A percentile compares a stretch with the other conserved stretches of the same genome.
These are phyloP conservation scores for Corymbia citriodora DNA, from an alignment of 441 rosid species.

Conservation along the genomic window DNA sequence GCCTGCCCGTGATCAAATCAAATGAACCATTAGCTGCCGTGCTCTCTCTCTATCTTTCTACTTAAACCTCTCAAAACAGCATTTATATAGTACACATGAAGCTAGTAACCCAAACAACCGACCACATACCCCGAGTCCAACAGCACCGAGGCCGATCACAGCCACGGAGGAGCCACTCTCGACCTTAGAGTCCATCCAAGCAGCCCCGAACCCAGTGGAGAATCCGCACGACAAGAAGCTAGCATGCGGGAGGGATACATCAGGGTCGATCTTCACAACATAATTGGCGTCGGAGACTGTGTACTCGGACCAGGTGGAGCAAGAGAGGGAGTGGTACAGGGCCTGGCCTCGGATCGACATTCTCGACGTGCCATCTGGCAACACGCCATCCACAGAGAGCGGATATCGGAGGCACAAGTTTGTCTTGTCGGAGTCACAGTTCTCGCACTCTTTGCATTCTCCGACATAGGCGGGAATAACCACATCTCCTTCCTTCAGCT, in stretches of 20 bases:
- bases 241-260: slow-evolving; percentile 15
- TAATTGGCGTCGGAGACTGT: slow-evolving; percentile 21
- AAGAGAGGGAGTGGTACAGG: slow-evolving; percentile 21
- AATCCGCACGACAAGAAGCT: slow-evolving; percentile 42
- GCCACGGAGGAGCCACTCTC: slow-evolving; percentile 47
- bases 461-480: slow-evolving; percentile 32
- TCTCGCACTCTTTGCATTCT: slow-evolving; percentile 35
- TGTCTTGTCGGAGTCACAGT: slow-evolving; percentile 15
- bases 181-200: slow-evolving; percentile 51
- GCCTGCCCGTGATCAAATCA: slow-evolving; percentile 13
- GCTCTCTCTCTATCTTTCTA: neutral
- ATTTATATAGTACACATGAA: neutral
- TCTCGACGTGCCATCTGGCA: slow-evolving; percentile 43
- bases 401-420: slow-evolving; percentile 35
- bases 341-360: slow-evolving; percentile 27
- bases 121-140: slow-evolving; percentile 52
- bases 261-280: slow-evolving; percentile 15
- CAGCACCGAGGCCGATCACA: slow-evolving; percentile 61
- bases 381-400: neutral
- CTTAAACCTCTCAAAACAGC: neutral
- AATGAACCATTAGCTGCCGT: neutral
- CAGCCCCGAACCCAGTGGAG: slow-evolving; percentile 50
- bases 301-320: slow-evolving; percentile 49
- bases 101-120: neutral
- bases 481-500: slow-evolving; percentile 27